phyloP scores from a whole-genome alignment of 768 basidiomycete genomes.

The Suillus weaverae region DNA sequence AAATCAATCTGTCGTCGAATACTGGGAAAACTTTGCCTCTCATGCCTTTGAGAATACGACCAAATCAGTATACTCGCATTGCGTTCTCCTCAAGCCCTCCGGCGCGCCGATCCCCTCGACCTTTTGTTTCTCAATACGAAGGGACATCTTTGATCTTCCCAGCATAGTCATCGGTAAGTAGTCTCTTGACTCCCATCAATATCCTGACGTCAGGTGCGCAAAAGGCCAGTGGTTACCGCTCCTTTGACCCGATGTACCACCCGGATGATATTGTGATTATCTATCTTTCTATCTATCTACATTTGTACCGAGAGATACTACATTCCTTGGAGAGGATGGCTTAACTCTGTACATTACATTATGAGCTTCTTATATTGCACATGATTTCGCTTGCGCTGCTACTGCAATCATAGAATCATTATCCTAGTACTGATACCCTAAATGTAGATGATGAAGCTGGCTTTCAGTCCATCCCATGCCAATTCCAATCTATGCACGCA shows the following conservation, averaged over 20 bases:
- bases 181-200: not conserved
- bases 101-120: constrained; percentile 87
- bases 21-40: constrained; percentile 95
- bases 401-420: not conserved
- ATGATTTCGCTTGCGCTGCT: constrained; percentile 8
- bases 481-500: not conserved
- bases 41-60: constrained; percentile 98
- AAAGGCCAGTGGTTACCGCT: constrained; percentile 88
- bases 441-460: not conserved
- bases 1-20: constrained; percentile 92
- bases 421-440: not conserved
- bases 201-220: constrained; percentile 6
- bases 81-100: constrained; percentile 81
- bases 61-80: constrained; percentile 92
- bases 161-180: constrained; percentile 81
- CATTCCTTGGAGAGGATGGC: constrained; percentile 10
- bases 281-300: constrained; percentile 12
- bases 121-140: constrained; percentile 93
- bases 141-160: constrained; percentile 89
- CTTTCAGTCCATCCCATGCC: not conserved
- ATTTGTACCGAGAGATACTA: constrained; percentile 12
- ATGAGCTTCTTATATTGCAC: constrained; percentile 13
- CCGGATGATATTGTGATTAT: not conserved
- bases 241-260: constrained; percentile 41
- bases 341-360: constrained; percentile 16